Evolutionary conservation across 306 rosid species (phyloP), one percentile per base, ranked within the genome.

Genomic region (Citrullus amarus): DNA sequence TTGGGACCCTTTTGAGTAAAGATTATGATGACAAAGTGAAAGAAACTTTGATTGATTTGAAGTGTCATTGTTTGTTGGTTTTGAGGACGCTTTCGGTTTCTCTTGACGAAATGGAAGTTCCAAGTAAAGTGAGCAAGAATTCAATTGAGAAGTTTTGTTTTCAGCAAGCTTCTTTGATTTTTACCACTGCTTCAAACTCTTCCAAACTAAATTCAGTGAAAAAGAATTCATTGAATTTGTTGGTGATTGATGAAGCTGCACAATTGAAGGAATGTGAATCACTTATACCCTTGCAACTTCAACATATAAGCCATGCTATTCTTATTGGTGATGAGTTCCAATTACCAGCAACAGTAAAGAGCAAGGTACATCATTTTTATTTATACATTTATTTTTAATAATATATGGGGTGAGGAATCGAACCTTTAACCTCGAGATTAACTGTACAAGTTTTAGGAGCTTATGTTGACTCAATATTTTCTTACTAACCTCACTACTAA

Each of bases 211-310:
- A 87, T 46, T 67, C 80, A 32, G 82, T 87, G 79, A 32, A 1
- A 36, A 88, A 86, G 85, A 12, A 79, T 25, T 89, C 96, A 12
- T 68, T 88, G n/a, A 58, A 78, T 4, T 17, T 88, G 82, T 78
- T 93, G 54, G 89, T 91, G 38, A 85, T 93, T 75, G 97, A 93
- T 73, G 98, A 93, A 88, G 98, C 96, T 61, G 94, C 94, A 25
- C 94, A 89, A 44, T 61, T 93, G 63, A 91, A 81, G 73, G 98
- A 91, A 79, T 91, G 96, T 32, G 98, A 93, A 72, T 89, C 94
- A 55, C 41, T 82, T 34, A 91, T 91, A 67, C 93, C 96, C 55
- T 75, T 93, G 20, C 96, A 83, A 62, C 84, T 93, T 83, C 87
- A 74, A 0, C 82, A 80, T 48, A 72, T 91, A 75, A 84, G 65